Base-by-base conservation (phyloP, 1,284 basidiomycete species). In the Pseudozyma sp. region DNA sequence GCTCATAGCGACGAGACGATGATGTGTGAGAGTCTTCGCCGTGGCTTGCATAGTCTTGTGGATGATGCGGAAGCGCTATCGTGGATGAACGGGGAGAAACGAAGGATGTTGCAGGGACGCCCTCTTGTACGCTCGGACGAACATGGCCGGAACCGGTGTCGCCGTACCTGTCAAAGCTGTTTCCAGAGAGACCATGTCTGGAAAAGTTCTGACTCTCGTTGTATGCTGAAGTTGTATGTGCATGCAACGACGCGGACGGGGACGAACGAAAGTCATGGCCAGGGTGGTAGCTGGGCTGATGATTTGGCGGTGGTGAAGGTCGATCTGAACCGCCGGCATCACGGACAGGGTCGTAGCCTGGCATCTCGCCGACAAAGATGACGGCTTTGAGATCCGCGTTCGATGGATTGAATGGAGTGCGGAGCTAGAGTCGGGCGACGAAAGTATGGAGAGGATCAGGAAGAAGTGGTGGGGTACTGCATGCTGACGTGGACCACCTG, bases 321-420 rank as follows among this genome's bases (percentile, higher is more conserved):
- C 61, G 43, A 48, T 64, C 67, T 29, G 60, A 60, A 24, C 60
- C 60, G 37, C 67, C 67, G 24, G 67, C 67, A 43, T 69, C 67
- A 8, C 67, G 60, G 17, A 69, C 67, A 5, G 67, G 67, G 29
- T 69, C 67, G 48, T 69, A 69, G 16, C 56, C 56, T 1, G 60
- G 56, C 61, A 64, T 63, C 17, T n/a, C 39, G 56, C 24, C 24
- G 24, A 24, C 24, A 24, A 24, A 24, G 24, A 24, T 24, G 24
- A 24, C 24, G 24, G 24, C 24, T 24, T 24, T 24, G 24, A 24
- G 24, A 24, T 24, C 24, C 24, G 24, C 24, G 1, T 24, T 24
- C 24, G 24, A 24, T 24, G 24, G 24, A 24, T 24, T 24, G 24
- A 24, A 24, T 2, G 24, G 24, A 24, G 4, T 24, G 24, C 24